These are phyloP conservation scores for Candida yuanshanica DNA, from an alignment of 805 yeast genomes.

Conservation along the genomic window DNA sequence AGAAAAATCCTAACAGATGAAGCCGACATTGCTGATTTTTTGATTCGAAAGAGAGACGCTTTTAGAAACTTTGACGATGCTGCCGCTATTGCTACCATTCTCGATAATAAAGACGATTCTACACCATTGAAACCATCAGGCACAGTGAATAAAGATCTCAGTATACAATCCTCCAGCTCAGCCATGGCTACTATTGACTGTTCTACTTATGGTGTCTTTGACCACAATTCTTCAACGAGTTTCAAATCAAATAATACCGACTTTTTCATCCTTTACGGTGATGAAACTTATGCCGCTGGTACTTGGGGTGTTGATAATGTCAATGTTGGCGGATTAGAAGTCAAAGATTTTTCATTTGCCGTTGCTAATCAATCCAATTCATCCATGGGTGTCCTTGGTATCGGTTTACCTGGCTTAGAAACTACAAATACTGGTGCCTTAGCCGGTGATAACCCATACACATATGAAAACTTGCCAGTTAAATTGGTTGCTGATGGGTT, in stretches of 20 bases:
- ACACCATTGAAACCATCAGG: background rate
- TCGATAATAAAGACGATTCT: background rate
- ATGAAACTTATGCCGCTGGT: slow-evolving; percentile 32
- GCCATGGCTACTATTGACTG: slow-evolving; percentile 31
- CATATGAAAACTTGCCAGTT: slow-evolving; percentile 63
- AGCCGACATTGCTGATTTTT: background rate
- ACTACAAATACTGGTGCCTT: slow-evolving; percentile 40
- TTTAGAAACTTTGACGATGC: slow-evolving; percentile 7
- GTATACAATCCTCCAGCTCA: background rate
- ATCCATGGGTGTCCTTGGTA: slow-evolving; percentile 63
- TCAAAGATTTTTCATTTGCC: slow-evolving; percentile 60
- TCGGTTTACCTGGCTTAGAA: slow-evolving; percentile 68
- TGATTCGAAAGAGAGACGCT: slow-evolving; percentile 6
- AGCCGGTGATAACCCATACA: slow-evolving; percentile 23
- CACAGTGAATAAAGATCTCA: slow-evolving; percentile 8
- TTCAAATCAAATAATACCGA: slow-evolving; percentile 28
- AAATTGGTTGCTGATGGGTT: slow-evolving; percentile 53
- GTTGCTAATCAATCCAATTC: slow-evolving; percentile 64
- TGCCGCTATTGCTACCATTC: background rate
- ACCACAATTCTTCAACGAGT: slow-evolving; percentile 27
- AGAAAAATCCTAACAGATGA: slow-evolving; percentile 1
- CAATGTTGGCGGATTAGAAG: slow-evolving; percentile 43
- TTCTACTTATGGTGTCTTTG: slow-evolving; percentile 34
- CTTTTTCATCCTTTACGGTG: slow-evolving; percentile 47
- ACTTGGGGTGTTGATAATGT: slow-evolving; percentile 49